Base-by-base conservation (phyloP, 768 basidiomycete species). In the Xerocomellus chrysenteron region DNA sequence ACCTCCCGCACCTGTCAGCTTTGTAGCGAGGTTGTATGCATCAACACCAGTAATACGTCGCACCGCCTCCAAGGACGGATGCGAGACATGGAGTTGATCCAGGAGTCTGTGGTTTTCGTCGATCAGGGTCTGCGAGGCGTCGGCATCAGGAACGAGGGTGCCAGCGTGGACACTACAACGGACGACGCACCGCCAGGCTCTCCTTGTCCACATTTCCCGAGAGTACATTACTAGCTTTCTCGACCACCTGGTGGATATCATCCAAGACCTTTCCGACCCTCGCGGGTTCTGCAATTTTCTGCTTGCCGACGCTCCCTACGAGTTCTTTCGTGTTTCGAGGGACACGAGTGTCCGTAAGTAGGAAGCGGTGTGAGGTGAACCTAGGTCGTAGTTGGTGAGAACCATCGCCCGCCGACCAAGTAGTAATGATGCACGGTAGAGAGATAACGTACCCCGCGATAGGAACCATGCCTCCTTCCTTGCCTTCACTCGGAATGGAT, bases 1-100 rank as follows among this genome's bases (percentile, higher is more conserved):
- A 40, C 97, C 97, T 32, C 97, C 97, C 9, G 97, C 96, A 41
- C 97, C 97, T 8, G 97, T 99, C 54, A 99, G 75, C 76, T 98
- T 97, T n/a, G 94, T 94, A 65, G 85, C 85, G 47, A 98, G 77
- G 11, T 75, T 74, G 74, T 87, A 90, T 9, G 86, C 87, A 58
- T 76, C 67, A 11, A 80, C 78, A 11, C 76, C 72, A 0, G 94
- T 92, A 61, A 81, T 85, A n/a, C 78, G 73, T 52, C 86, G 83
- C 62, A 98, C 94, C 21, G 78, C 74, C 72, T 99, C 97, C 55
- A 99, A 74, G 2, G 87, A 75, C 12, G 92, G 85, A 71, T 99
- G 97, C 3, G 95, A 97, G 33, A 98, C 97, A 13, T 88, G 92
- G 30, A 99, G 82, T 32, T 85, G 77, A 32, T 85, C 86, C 24